A percentile compares a stretch with the other conserved stretches of the same genome.
Evolutionary conservation across 1,139 yeast species (phyloP).

Genomic region (Kluyveromyces sp.): DNA sequence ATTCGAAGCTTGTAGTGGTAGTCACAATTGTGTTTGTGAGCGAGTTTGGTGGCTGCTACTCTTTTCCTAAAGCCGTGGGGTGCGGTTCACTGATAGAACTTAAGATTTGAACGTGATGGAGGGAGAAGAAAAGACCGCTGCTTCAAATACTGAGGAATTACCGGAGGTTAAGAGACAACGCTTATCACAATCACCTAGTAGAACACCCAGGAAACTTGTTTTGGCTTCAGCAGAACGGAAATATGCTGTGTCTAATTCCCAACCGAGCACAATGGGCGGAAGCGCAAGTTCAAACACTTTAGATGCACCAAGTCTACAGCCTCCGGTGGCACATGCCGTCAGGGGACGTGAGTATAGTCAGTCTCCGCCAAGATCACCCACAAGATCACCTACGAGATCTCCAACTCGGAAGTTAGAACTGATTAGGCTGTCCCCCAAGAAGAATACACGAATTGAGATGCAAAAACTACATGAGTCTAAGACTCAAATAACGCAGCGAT

Average conservation of each 20-base stretch:
- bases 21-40: not conserved
- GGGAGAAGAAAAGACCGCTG: not conserved
- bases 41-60: not conserved
- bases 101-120: not conserved
- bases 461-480: slow-evolving; percentile 29
- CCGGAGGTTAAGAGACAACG: slow-evolving; percentile 10
- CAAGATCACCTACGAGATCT: slow-evolving; percentile 34
- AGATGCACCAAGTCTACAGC: slow-evolving; percentile 19
- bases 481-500: slow-evolving; percentile 34
- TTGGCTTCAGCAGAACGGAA: slow-evolving; percentile 23
- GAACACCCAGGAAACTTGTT: slow-evolving; percentile 27
- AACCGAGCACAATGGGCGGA: slow-evolving; percentile 13
- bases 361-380: slow-evolving; percentile 33
- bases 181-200: slow-evolving; percentile 8
- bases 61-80: not conserved
- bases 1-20: too few relatives aligned
- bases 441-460: slow-evolving; percentile 29
- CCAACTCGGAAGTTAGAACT: slow-evolving; percentile 35
- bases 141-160: slow-evolving; percentile 6
- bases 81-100: not conserved
- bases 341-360: slow-evolving; percentile 30
- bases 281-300: slow-evolving; percentile 17
- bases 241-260: slow-evolving; percentile 20
- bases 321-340: slow-evolving; percentile 21
- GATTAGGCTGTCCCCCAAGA: slow-evolving; percentile 37